Base-by-base conservation (phyloP, 1,284 basidiomycete genomes). In the Cryptococcus sp. region DNA sequence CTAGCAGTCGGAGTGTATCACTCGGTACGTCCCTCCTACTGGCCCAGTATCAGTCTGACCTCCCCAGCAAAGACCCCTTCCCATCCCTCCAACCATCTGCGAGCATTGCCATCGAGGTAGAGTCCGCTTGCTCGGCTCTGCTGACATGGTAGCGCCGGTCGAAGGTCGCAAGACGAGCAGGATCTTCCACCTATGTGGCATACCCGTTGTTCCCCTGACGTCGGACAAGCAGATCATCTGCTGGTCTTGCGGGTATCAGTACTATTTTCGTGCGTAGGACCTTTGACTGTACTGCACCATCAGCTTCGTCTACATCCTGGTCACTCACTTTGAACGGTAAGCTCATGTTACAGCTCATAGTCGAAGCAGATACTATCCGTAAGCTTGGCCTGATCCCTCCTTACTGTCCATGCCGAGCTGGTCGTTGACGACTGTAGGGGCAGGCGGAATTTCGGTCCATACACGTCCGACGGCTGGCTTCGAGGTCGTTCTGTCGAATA, bases 141-240 rank as follows among this genome's bases (percentile, higher is more conserved):
- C n/a, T 36, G 18, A 10, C 35, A 10, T 1, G 25, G 19, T 10
- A 57, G 56, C 47, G 26, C 50, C 36, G 21, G 16, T 58, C 12
- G 50, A 58, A 50, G 55, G 42, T 2, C 19, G 22, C 23, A 48
- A 43, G 18, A 53, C 51, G 6, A 39, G 42, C 3, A 36, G 59
- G 28, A 63, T 56, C 3, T 54, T 45, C 6, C 59, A 63, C 43
- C 0, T 63, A 7, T 63, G 61, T 34, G 61, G 61, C 0, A 52
- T 63, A 12, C 59, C 61, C 0, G 5, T 63, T 3, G 12, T 61
- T 0, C 56, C 56, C 1, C 48, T 63, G n/a, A 12, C 22, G 5
- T 48, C 59, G 7, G 48, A 57, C 7, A 32, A 56, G 19, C 35
- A 57, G 28, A 6, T 58, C 21, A 42, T 50, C 3, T 63, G 61